A percentile compares a stretch with the other conserved stretches of the same genome.
phyloP scores from a whole-genome alignment of 1,284 basidiomycete species.

The Grifola frondosa region DNA sequence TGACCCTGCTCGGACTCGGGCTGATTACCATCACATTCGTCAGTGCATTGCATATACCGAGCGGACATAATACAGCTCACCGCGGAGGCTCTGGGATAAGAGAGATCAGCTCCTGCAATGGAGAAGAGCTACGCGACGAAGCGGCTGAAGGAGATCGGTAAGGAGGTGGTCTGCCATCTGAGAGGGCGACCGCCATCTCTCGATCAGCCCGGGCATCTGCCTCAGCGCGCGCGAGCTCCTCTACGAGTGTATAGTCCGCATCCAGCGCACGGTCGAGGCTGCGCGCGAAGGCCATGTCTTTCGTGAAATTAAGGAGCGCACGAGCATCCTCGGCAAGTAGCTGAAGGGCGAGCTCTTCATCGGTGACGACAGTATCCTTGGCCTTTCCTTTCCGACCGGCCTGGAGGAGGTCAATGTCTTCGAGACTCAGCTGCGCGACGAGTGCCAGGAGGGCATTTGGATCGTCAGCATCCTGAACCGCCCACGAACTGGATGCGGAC shows the following conservation, averaged over 20 bases:
- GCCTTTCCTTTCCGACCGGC: constrained; percentile 40
- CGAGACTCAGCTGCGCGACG: constrained; percentile 32
- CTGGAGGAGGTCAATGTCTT: constrained; percentile 41
- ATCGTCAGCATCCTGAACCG: constrained; percentile 3
- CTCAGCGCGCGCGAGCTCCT: constrained; percentile 29
- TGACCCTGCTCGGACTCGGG: too few species aligned
- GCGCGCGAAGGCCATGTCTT: constrained; percentile 37
- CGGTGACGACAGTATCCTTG: constrained; percentile 32
- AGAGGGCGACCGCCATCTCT: constrained; percentile 34
- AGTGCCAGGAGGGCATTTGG: constrained; percentile 8
- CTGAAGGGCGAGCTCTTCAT: constrained; percentile 50
- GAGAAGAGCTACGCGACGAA: constrained; percentile 7
- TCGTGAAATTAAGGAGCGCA: constrained; percentile 31
- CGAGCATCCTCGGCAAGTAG: constrained; percentile 42
- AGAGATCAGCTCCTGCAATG: not conserved
- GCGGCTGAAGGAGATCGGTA: constrained; percentile 16
- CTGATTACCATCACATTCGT: too few species aligned
- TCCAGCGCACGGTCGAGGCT: constrained; percentile 37
- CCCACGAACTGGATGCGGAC: too few species aligned
- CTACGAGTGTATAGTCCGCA: constrained; percentile 26
- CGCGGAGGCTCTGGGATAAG: too few species aligned
- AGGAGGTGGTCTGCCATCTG: constrained; percentile 27
- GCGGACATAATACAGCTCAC: too few species aligned
- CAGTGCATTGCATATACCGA: too few species aligned
- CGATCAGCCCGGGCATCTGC: constrained; percentile 35